Conservation (phyloP, 2,329 filamentous ascomycete genomes). For the Chaetomium sp. region DNA sequence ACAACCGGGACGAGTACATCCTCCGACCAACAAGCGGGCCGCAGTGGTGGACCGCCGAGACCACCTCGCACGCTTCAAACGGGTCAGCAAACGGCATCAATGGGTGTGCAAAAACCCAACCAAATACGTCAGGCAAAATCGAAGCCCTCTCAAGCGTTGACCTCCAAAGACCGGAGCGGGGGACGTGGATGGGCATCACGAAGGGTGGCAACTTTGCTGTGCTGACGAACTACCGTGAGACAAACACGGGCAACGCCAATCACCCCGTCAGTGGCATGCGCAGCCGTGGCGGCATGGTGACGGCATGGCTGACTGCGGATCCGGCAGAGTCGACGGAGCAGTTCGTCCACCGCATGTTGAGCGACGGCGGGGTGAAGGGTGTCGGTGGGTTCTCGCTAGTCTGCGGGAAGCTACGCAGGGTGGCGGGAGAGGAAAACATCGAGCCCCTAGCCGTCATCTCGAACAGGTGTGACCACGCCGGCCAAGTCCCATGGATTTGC, state of each 20-base stretch:
- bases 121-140: constrained; percentile 22
- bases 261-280: constrained; percentile 57
- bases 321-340: constrained; percentile 51
- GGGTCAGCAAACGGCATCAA: constrained; percentile 18
- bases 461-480: constrained; percentile 57
- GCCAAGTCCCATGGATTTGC: constrained; percentile 61
- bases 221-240: constrained; percentile 68
- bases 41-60: constrained; percentile 61
- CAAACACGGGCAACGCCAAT: constrained; percentile 49
- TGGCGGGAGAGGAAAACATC: constrained; percentile 34
- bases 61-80: constrained; percentile 37
- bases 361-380: constrained; percentile 57
- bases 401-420: constrained; percentile 58
- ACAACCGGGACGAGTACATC: constrained; percentile 77
- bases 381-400: constrained; percentile 69
- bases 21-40: constrained; percentile 64
- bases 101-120: background rate
- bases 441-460: constrained; percentile 63
- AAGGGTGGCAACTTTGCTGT: constrained; percentile 62
- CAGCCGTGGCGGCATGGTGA: constrained; percentile 66
- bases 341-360: constrained; percentile 57
- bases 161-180: constrained; percentile 62
- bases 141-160: constrained; percentile 62
- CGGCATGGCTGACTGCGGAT: constrained; percentile 59
- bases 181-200: constrained; percentile 68